phyloP scores from a whole-genome alignment of 371 early-diverging fungal species.

The Massospora cicadina region DNA sequence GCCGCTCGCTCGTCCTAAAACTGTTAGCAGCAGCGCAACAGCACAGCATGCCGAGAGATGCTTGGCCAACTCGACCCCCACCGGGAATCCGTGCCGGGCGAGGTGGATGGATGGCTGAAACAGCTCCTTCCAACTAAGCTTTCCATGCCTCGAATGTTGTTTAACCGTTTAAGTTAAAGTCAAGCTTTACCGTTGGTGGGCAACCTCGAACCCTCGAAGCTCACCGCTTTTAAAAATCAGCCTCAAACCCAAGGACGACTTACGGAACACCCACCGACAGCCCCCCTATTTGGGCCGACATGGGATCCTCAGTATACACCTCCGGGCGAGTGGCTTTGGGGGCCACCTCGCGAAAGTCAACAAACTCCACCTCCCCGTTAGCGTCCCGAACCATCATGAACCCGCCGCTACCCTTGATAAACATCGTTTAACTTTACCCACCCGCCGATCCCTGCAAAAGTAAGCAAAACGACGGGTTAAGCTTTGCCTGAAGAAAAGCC shows the following conservation, averaged over 20 bases:
- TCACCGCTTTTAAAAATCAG: slow-evolving; percentile 11
- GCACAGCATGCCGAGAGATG: slow-evolving; percentile 21
- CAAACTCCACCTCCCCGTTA: slow-evolving; percentile 17
- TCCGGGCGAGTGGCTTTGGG: slow-evolving; percentile 48
- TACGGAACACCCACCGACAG: slow-evolving; percentile 72
- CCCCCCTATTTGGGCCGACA: slow-evolving; percentile 52
- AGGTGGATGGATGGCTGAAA: slow-evolving; percentile 70
- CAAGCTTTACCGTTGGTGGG: slow-evolving; percentile 11
- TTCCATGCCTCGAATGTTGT: slow-evolving; percentile 34
- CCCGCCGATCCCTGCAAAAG: slow-evolving; percentile 3
- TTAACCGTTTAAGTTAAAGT: neutral
- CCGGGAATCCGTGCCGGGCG: slow-evolving; percentile 60
- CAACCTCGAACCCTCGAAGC: slow-evolving; percentile 12
- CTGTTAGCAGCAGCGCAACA: neutral
- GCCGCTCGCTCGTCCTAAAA: neutral
- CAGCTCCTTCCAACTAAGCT: slow-evolving; percentile 68
- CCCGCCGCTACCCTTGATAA: slow-evolving; percentile 55
- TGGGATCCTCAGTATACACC: slow-evolving; percentile 52
- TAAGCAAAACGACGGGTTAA: neutral
- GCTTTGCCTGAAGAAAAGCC: slow-evolving; percentile 90
- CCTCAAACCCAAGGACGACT: slow-evolving; percentile 17
- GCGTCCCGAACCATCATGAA: slow-evolving; percentile 81
- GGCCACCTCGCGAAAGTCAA: slow-evolving; percentile 86
- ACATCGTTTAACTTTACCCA: neutral
- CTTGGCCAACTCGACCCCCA: slow-evolving; percentile 33